Evolutionary conservation across 352 stramenopile species (phyloP), one percentile per base, ranked within the genome.

Genomic region (Lagenidium giganteum): DNA sequence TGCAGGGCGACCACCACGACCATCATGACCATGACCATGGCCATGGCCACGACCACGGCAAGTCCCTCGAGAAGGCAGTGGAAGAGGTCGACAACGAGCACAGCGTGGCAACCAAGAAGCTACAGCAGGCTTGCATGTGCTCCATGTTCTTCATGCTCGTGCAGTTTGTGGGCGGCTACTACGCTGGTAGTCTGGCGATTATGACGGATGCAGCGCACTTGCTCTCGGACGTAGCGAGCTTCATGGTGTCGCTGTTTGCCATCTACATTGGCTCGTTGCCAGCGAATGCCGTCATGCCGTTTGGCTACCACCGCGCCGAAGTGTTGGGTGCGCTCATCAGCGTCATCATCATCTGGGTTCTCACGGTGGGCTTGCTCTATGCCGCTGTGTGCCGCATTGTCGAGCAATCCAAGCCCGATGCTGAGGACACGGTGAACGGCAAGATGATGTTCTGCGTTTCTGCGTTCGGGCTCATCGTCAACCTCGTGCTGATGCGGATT

Each of bases 371-470:
- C 47, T 78, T 99, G 16, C 77, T 98, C 7, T 93, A 94, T 34
- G 93, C 97, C 33, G 97, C 95, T 1, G 64, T 98, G 28, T 63
- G 88, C 53, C 81, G 96, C 35, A 79, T 93, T 47, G 57, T 83
- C 42, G 77, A 92, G 43, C 86, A 71, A 29, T 61, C 96, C 14
- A 23, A 82, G 39, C 74, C 76, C 6, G 58, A 95, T 64, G 70
- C 80, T 9, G 60, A 72, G 32, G 87, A 94, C 54, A 53, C 57
- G 40, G 94, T 99, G 1, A 83, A 99, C 61, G 96, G 96, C 63
- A 91, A 90, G 49, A 55, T 99, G 50, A 99, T 99, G 97, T 95
- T 95, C 58, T 86, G 94, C 18, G 87, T 99, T 42, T 95, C 96
- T 2, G 73, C 70, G 43, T 93, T 99, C 57, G 96, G 96, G 0